These are phyloP conservation scores for Nicotiana otophora DNA, from an alignment of 257 asterid species.

Conservation along the genomic window DNA sequence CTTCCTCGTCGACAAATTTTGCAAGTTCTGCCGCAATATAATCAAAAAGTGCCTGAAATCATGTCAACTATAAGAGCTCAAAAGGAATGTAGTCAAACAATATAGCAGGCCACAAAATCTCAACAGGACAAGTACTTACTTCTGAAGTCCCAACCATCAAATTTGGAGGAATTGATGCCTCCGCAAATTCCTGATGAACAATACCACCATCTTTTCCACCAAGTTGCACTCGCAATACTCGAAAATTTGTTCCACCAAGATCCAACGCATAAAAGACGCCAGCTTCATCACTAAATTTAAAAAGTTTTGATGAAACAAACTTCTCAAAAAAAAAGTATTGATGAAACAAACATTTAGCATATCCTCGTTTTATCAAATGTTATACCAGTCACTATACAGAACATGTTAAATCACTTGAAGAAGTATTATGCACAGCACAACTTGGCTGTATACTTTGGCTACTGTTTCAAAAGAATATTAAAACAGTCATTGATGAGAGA, in stretches of 20 bases:
- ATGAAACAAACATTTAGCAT: background rate
- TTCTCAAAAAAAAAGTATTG: too few species aligned
- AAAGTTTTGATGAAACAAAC: background rate
- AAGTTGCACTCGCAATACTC: constrained; percentile 82
- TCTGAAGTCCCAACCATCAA: constrained; percentile 59
- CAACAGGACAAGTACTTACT: constrained; percentile 18
- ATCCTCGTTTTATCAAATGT: background rate
- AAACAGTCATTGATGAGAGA: background rate
- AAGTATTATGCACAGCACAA: background rate
- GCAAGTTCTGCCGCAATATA: constrained; percentile 37
- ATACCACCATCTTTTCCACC: constrained; percentile 71
- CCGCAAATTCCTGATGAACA: constrained; percentile 70
- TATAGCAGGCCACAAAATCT: background rate
- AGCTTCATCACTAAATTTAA: constrained; percentile 55
- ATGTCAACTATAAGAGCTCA: background rate
- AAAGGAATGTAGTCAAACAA: background rate
- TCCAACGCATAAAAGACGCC: constrained; percentile 91
- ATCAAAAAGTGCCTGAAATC: constrained; percentile 38
- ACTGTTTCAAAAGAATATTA: background rate
- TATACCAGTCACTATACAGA: background rate
- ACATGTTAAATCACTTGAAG: background rate
- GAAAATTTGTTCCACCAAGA: constrained; percentile 96
- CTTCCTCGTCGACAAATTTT: constrained; percentile 27
- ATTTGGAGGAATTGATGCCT: constrained; percentile 78
- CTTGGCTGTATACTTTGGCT: background rate